phyloP scores from a whole-genome alignment of 2,329 filamentous ascomycete genomes.

The Trichoderma atroviride region DNA sequence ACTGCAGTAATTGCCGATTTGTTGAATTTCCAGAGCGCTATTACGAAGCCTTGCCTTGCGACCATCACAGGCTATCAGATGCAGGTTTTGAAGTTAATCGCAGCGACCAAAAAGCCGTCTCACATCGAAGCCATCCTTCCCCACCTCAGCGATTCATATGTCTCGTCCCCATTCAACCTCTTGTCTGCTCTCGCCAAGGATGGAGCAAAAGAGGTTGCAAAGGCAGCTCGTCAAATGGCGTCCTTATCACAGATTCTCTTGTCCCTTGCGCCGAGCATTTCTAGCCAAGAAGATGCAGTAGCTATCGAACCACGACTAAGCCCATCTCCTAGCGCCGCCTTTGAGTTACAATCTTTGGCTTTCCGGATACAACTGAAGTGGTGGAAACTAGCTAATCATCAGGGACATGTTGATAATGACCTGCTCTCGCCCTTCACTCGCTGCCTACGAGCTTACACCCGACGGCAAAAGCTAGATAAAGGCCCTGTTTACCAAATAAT shows the following conservation, averaged over 20 bases:
- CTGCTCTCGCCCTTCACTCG: constrained; percentile 66
- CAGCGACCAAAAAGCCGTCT: constrained; percentile 60
- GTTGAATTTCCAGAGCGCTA: constrained; percentile 59
- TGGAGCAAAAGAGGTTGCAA: constrained; percentile 52
- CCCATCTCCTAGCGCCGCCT: constrained; percentile 58
- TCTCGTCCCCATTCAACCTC: constrained; percentile 61
- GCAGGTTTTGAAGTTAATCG: constrained; percentile 65
- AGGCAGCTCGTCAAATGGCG: constrained; percentile 67
- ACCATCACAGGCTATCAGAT: constrained; percentile 67
- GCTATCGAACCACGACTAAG: constrained; percentile 58
- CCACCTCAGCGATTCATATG: constrained; percentile 54
- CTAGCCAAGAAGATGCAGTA: constrained; percentile 61
- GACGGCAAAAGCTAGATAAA: constrained; percentile 50
- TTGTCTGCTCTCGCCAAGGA: constrained; percentile 52
- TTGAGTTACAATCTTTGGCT: constrained; percentile 66
- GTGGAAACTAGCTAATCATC: constrained; percentile 66
- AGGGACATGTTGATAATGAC: constrained; percentile 64
- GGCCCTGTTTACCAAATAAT: constrained; percentile 44
- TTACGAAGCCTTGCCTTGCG: constrained; percentile 49
- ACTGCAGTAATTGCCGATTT: constrained; percentile 55
- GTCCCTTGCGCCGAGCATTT: constrained; percentile 68
- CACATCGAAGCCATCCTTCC: constrained; percentile 61
- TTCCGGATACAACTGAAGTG: constrained; percentile 64
- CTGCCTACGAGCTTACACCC: constrained; percentile 63
- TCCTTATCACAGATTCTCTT: constrained; percentile 66